Evolutionary conservation across 2,329 filamentous ascomycete genomes (phyloP).

Genomic region (Epichloe festucae): DNA sequence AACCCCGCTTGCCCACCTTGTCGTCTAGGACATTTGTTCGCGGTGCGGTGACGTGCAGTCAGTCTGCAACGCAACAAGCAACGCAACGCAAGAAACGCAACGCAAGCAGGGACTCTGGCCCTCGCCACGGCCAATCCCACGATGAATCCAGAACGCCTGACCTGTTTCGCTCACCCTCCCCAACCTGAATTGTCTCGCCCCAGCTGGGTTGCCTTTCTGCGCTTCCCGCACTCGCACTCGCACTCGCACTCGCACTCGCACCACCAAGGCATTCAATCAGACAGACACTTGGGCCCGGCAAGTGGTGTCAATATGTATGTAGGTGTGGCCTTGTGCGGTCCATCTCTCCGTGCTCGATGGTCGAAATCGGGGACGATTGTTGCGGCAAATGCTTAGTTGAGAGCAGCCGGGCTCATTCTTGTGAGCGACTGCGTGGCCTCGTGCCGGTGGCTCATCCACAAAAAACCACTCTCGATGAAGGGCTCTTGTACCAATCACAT

Average conservation of each 20-base stretch:
- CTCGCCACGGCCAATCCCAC: constrained; percentile 3
- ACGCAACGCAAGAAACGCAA: no score
- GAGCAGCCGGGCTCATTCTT: constrained; percentile 1
- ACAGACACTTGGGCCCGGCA: not conserved
- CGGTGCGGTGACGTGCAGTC: constrained; percentile 5
- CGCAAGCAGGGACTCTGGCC: not conserved
- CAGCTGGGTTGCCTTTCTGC: constrained; percentile 1
- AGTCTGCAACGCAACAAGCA: not conserved
- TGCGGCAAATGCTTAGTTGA: not conserved
- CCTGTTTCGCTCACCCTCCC: constrained; percentile 3
- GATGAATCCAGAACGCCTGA: constrained; percentile 2
- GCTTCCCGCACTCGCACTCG: not conserved
- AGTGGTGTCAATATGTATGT: not conserved
- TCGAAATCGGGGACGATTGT: constrained; percentile 2
- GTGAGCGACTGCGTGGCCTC: constrained; percentile 2
- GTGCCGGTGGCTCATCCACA: not conserved
- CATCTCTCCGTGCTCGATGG: not conserved
- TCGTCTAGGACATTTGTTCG: not conserved
- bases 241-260: not conserved
- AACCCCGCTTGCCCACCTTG: not conserved
- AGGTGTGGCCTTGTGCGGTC: not conserved
- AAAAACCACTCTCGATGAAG: not conserved
- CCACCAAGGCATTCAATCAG: not conserved
- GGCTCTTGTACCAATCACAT: not conserved
- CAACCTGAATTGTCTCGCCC: not conserved